Percentiles rank a stretch among this genome's conserved stretches.
phyloP scores from a whole-genome alignment of 371 early-diverging fungal species.

The Basidiobolus meristosporus region DNA sequence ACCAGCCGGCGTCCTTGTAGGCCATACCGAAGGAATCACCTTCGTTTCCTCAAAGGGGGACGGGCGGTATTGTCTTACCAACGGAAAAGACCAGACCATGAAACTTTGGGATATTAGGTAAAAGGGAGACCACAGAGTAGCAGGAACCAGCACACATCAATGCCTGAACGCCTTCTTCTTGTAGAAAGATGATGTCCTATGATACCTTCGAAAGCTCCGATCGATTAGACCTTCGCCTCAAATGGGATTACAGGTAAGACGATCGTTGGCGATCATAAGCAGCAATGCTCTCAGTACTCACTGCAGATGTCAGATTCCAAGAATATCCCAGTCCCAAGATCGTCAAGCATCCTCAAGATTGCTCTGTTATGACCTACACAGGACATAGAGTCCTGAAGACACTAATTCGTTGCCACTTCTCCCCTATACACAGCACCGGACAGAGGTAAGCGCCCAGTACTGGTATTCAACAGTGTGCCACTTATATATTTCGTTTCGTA shows the following conservation, averaged over 20 bases:
- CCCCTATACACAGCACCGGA: constrained; percentile 24
- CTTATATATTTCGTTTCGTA: constrained; percentile 4
- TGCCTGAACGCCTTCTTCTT: background rate
- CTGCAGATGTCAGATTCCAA: background rate
- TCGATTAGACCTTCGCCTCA: background rate
- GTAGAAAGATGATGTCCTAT: constrained; percentile 6
- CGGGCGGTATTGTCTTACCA: constrained; percentile 26
- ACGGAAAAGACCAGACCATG: constrained; percentile 30
- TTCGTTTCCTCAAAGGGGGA: constrained; percentile 38
- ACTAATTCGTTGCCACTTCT: constrained; percentile 45
- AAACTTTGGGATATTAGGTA: constrained; percentile 42
- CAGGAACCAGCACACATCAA: background rate
- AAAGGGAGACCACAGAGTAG: constrained; percentile 1
- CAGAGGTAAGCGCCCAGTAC: constrained; percentile 11
- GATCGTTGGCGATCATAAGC: background rate
- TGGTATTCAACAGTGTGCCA: background rate
- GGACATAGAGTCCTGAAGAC: constrained; percentile 33
- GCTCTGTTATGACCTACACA: constrained; percentile 28
- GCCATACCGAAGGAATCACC: constrained; percentile 49
- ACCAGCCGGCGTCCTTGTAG: constrained; percentile 32
- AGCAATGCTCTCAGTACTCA: background rate
- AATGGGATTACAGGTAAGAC: constrained; percentile 15
- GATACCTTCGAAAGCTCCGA: background rate
- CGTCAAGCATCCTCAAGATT: constrained; percentile 20
- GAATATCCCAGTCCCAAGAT: constrained; percentile 4